These are phyloP conservation scores for Aureobasidium lini DNA, from an alignment of 2,329 filamentous ascomycete genomes.

Conservation along the genomic window DNA sequence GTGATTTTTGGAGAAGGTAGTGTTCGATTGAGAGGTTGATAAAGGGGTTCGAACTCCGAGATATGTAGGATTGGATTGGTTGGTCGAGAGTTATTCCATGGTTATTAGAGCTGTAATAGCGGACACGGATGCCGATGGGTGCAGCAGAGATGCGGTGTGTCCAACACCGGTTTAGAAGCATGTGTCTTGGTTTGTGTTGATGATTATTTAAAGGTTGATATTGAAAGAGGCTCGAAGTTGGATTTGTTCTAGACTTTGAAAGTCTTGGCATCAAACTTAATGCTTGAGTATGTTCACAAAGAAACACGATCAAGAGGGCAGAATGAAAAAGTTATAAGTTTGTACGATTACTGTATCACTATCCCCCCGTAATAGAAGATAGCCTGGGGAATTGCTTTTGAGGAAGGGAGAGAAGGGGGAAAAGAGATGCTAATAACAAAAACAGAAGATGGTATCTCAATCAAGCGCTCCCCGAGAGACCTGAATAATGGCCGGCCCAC, in stretches of 20 bases:
- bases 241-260: background rate
- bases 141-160: constrained; percentile 6
- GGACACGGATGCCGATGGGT: background rate
- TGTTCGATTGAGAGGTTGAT: constrained; percentile 94
- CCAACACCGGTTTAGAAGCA: constrained; percentile 11
- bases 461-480: constrained; percentile 7
- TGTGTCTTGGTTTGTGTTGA: background rate
- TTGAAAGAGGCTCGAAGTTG: background rate
- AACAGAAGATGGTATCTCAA: constrained; percentile 16
- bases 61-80: constrained; percentile 40
- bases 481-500: constrained; percentile 10
- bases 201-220: background rate
- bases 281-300: background rate
- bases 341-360: constrained; percentile 5
- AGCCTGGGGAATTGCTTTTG: constrained; percentile 5
- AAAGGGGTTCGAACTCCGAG: constrained; percentile 61
- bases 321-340: background rate
- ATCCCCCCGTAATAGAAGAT: constrained; percentile 1
- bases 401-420: background rate
- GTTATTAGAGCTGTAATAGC: background rate
- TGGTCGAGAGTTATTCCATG: constrained; percentile 8
- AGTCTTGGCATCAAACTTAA: constrained; percentile 11
- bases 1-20: constrained; percentile 69
- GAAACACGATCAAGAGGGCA: background rate
- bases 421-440: constrained; percentile 10